phyloP scores from a whole-genome alignment of 2,329 filamentous ascomycete species.

The Aspergillus sp. region DNA sequence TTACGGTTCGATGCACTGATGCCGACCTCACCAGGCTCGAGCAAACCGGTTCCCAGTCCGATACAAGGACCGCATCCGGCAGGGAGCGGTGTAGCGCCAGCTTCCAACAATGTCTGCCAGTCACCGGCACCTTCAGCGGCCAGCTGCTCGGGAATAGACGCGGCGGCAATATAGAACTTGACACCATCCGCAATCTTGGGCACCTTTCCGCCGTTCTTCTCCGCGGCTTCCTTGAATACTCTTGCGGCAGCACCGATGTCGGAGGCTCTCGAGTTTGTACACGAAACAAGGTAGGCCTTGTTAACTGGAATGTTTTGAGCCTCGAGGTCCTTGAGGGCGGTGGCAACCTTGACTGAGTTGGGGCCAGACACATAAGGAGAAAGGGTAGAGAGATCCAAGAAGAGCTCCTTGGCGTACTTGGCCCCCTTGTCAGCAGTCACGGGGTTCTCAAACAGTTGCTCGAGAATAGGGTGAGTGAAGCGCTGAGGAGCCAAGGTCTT shows the following conservation, averaged over 20 bases:
- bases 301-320: slow-evolving; percentile 70
- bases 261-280: slow-evolving; percentile 78
- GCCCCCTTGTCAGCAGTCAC: slow-evolving; percentile 70
- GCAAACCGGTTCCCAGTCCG: slow-evolving; percentile 71
- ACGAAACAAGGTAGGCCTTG: slow-evolving; percentile 83
- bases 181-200: slow-evolving; percentile 72
- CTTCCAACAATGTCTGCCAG: slow-evolving; percentile 77
- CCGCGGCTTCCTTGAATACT: slow-evolving; percentile 75
- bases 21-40: slow-evolving; percentile 81
- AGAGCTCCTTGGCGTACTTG: slow-evolving; percentile 76
- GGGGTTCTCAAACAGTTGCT: slow-evolving; percentile 65
- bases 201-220: slow-evolving; percentile 53
- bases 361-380: slow-evolving; percentile 82
- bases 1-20: slow-evolving; percentile 83
- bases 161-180: slow-evolving; percentile 84
- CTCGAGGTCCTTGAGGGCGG: slow-evolving; percentile 69
- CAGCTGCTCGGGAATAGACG: slow-evolving; percentile 71
- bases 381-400: slow-evolving; percentile 75
- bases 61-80: slow-evolving; percentile 82
- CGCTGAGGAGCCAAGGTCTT: slow-evolving; percentile 48
- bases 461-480: slow-evolving; percentile 68
- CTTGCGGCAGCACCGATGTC: slow-evolving; percentile 77
- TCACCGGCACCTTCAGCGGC: slow-evolving; percentile 74
- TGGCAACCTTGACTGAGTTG: slow-evolving; percentile 85
- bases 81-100: slow-evolving; percentile 68